Evolutionary conservation across 2,329 filamentous ascomycete species (phyloP), one percentile per base, ranked within the genome.

Genomic region (Xylaria sp.): DNA sequence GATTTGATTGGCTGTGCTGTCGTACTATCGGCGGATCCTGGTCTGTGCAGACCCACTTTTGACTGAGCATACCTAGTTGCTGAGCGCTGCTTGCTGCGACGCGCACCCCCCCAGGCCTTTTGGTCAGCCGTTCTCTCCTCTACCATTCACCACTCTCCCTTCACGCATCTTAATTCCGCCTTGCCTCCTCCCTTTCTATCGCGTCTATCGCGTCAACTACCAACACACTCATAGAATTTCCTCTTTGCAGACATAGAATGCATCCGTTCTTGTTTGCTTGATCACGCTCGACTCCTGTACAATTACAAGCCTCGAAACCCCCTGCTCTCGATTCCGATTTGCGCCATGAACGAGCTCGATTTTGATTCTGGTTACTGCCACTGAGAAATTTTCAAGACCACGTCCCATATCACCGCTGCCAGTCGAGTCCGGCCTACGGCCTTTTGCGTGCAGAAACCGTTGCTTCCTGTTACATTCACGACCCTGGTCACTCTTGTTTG

Each of bases 1-100:
- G 33, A 26, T 69, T 31, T 77, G 72, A 77, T 78, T 78, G 77
- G 77, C 59, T 66, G 54, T 6, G 23, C 17, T 33, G 49, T 68
- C 57, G 66, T 73, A 73, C 71, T 71, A 73, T 74, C 54, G 44
- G 49, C 53, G 26, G 40, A 60, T 57, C 65, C 53, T 74, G 75
- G 73, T 65, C 75, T 66, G 74, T 76, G 75, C 74, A 2, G 49
- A 57, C 57, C 71, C 67, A 67, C 65, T 67, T 57, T 72, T 28
- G 23, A 10, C 49, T 56, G 40, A 26, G 36, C 40, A 40, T 59
- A 33, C 33, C 33, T 33, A 33, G 53, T 59, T 66, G 51, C 67
- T 67, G 59, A 65, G 61, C 31, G 61, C 54, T 62, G 60, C 42
- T 64, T 64, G 48, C 53, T 71, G 70, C 70, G 66, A 72, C 70